A percentile compares a stretch with the other conserved stretches of the same genome.
These are phyloP conservation scores for Ceratocystis smalleyi DNA, from an alignment of 2,329 filamentous ascomycete genomes.

Conservation along the genomic window DNA sequence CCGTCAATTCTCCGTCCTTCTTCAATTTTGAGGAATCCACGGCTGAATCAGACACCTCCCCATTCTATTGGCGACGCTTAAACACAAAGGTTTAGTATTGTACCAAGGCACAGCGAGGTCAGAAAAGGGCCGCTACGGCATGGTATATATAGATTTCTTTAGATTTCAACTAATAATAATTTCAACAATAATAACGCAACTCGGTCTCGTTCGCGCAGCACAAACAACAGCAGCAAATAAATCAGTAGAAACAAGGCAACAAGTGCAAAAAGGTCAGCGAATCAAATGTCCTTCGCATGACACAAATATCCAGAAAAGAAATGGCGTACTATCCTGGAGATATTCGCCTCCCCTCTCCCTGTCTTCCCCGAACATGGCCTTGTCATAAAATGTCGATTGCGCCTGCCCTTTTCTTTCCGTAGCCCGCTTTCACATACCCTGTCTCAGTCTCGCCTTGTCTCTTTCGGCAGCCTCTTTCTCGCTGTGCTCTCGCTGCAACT, in stretches of 20 bases:
- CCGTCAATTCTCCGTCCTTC: too few species aligned
- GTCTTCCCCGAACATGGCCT: too few species aligned
- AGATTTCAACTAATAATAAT: not conserved
- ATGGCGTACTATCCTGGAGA: too few species aligned
- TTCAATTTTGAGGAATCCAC: too few species aligned
- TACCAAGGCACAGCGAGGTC: too few species aligned
- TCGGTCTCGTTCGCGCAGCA: not conserved
- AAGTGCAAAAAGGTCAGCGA: not conserved
- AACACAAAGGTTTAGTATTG: too few species aligned
- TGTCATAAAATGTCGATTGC: not conserved
- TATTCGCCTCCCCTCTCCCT: too few species aligned
- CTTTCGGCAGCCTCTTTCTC: conserved; percentile 9
- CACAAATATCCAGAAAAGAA: too few species aligned
- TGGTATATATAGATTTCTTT: not conserved
- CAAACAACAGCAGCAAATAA: not conserved
- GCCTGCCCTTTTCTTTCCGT: not conserved
- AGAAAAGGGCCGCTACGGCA: too few species aligned
- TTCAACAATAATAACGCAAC: not conserved
- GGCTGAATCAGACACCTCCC: too few species aligned
- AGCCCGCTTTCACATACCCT: not conserved
- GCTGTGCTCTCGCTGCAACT: conserved; percentile 11
- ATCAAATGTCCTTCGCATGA: too few species aligned
- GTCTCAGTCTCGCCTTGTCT: not conserved
- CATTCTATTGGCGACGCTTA: too few species aligned
- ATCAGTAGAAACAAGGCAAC: not conserved